Evolutionary conservation across 1,284 basidiomycete genomes (phyloP).

Genomic region (Golubevia sp.): DNA sequence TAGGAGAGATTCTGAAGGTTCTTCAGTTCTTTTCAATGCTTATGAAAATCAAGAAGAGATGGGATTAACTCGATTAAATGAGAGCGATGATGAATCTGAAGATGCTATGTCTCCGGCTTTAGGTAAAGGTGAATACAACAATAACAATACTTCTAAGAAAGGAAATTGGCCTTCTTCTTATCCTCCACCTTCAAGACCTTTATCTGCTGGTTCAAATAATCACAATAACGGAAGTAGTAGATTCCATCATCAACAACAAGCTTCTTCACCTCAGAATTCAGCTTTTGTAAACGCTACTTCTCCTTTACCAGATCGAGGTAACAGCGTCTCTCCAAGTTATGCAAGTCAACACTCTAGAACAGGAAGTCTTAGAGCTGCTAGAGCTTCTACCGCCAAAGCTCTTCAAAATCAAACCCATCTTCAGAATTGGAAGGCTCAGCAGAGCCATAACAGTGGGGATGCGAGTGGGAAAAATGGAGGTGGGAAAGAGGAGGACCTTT

Average conservation of each 20-base stretch:
- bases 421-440: neutral
- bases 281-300: neutral
- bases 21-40: constrained; percentile 42
- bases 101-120: neutral
- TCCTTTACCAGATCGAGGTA: neutral
- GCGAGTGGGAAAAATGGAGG: no score
- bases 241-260: no score
- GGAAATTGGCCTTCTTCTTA: no score
- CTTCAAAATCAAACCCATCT: neutral
- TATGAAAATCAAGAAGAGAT: constrained; percentile 46
- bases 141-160: neutral
- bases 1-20: constrained; percentile 19
- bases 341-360: neutral
- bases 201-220: no score
- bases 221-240: no score
- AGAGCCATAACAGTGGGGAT: neutral
- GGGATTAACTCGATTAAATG: constrained; percentile 39
- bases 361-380: neutral
- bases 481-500: neutral
- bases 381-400: neutral
- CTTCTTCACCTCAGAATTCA: no score
- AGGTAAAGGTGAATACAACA: neutral
- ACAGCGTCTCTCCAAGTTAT: neutral
- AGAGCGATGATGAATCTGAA: constrained; percentile 26
- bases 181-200: no score